phyloP scores from a whole-genome alignment of 2,329 filamentous ascomycete genomes.

The Acrocalymma vagum region DNA sequence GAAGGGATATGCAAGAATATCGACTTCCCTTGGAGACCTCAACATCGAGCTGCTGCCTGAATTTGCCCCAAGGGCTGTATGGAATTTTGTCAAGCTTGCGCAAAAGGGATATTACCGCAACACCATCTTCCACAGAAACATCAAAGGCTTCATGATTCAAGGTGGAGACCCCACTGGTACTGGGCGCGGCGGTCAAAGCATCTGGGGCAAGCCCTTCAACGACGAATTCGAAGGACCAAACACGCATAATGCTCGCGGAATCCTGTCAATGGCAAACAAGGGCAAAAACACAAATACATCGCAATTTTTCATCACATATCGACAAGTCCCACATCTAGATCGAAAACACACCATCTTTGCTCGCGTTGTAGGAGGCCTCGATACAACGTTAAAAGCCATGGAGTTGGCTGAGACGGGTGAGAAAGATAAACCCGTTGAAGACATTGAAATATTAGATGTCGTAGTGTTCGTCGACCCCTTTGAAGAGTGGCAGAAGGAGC shows the following conservation, averaged over 20 bases:
- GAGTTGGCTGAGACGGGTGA: conserved; percentile 79
- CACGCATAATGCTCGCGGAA: conserved; percentile 81
- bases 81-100: conserved; percentile 92
- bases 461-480: conserved; percentile 94
- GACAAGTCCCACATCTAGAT: conserved; percentile 84
- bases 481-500: conserved; percentile 84
- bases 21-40: conserved; percentile 83
- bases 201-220: conserved; percentile 94
- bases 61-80: conserved; percentile 89
- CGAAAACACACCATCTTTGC: conserved; percentile 98
- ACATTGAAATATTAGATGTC: conserved; percentile 83
- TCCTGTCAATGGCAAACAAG: conserved; percentile 96
- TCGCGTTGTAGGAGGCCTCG: conserved; percentile 78
- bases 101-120: conserved; percentile 90
- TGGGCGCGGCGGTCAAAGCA: conserved; percentile 85
- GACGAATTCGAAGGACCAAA: conserved; percentile 93
- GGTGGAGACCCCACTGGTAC: conserved; percentile 94
- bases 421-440: conserved; percentile 77
- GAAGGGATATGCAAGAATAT: conserved; percentile 90
- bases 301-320: conserved; percentile 95
- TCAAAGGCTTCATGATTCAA: conserved; percentile 97
- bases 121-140: conserved; percentile 90
- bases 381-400: conserved; percentile 75
- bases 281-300: conserved; percentile 97
- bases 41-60: conserved; percentile 92